A percentile compares a stretch with the other conserved stretches of the same genome.
phyloP scores from a whole-genome alignment of 139 green algal species.

The Microglena sp. region DNA sequence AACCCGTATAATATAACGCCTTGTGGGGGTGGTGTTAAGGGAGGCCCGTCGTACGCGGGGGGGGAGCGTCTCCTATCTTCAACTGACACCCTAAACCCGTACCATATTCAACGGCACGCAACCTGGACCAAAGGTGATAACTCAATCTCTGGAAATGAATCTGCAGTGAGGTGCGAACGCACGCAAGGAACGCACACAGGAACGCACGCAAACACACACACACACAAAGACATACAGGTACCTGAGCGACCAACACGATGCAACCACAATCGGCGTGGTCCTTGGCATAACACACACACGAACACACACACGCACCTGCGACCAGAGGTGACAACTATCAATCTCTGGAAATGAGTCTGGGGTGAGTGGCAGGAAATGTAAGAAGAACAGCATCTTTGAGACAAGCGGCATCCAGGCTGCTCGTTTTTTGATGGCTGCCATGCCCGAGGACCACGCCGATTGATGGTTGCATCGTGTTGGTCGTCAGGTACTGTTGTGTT shows the following conservation, averaged over 20 bases:
- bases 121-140: not conserved
- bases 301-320: not conserved
- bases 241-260: not conserved
- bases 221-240: not conserved
- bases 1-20: too few species aligned
- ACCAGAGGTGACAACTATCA: conserved; percentile 81
- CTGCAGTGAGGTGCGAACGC: conserved; percentile 1
- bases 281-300: not conserved
- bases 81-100: not conserved
- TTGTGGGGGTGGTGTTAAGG: too few species aligned
- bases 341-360: conserved; percentile 81
- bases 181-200: not conserved
- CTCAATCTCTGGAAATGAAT: too few species aligned
- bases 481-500: conserved; percentile 52
- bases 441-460: conserved; percentile 81
- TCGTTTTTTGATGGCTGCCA: conserved; percentile 48
- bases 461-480: conserved; percentile 76
- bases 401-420: conserved; percentile 60
- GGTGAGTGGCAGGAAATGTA: conserved; percentile 84
- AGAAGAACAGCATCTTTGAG: conserved; percentile 84
- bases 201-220: not conserved
- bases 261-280: not conserved
- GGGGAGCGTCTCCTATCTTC: too few species aligned
- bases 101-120: not conserved
- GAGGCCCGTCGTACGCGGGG: too few species aligned